Evolutionary conservation across 495 filamentous ascomycete genomes (phyloP).

Genomic region (Penicillium steckii): DNA sequence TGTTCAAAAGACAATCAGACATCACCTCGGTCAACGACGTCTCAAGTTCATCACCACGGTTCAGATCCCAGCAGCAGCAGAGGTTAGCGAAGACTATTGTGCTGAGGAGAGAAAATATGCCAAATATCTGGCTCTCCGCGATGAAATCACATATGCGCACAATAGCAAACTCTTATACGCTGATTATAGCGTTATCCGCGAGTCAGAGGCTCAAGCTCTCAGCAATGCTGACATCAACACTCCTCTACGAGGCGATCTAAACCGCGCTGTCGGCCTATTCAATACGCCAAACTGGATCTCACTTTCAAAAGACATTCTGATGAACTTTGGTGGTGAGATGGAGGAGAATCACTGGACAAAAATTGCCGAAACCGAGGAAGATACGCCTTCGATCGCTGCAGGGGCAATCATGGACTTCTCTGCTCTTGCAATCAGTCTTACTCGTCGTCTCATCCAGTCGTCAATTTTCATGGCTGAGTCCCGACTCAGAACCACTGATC

Average conservation of each 20-base stretch:
- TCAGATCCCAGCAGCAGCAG: constrained; percentile 68
- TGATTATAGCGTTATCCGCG: constrained; percentile 55
- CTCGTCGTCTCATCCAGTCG: constrained; percentile 65
- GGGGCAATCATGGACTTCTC: constrained; percentile 75
- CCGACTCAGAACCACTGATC: constrained; percentile 32
- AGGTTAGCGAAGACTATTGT: constrained; percentile 66
- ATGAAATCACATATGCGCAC: constrained; percentile 52
- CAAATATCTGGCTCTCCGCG: constrained; percentile 52
- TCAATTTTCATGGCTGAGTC: constrained; percentile 65
- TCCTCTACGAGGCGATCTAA: constrained; percentile 29
- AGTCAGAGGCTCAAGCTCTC: constrained; percentile 25
- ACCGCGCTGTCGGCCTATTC: constrained; percentile 58
- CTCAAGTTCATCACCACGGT: constrained; percentile 23
- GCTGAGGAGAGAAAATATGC: constrained; percentile 66
- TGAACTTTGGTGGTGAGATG: constrained; percentile 61
- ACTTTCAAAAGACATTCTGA: constrained; percentile 68
- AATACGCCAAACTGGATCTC: constrained; percentile 58
- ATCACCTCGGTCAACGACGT: constrained; percentile 14
- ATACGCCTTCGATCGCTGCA: constrained; percentile 62
- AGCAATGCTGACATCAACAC: constrained; percentile 21
- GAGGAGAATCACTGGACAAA: constrained; percentile 66
- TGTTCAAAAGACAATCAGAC: constrained; percentile 37
- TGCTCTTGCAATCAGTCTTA: constrained; percentile 62
- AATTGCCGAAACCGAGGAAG: constrained; percentile 37
- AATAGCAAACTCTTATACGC: constrained; percentile 40